Evolutionary conservation across 768 basidiomycete species (phyloP).

Genomic region (Dentipellis sp.): DNA sequence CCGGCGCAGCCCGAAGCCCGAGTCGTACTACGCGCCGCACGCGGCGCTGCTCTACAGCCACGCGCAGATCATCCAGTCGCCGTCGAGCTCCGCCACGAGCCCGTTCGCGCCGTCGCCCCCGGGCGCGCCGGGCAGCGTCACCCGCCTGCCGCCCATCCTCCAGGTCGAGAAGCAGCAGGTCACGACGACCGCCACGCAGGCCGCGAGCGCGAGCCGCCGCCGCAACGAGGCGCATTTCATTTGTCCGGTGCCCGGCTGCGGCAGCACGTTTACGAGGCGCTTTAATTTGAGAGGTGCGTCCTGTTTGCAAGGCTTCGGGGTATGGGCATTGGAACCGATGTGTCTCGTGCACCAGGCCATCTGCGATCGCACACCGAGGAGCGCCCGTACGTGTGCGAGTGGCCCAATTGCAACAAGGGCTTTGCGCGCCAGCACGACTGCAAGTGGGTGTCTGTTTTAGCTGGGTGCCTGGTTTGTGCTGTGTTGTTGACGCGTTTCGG

Average conservation of each 20-base stretch:
- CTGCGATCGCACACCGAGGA: constrained; percentile 93
- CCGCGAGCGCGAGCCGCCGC: constrained; percentile 81
- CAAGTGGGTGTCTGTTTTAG: constrained; percentile 57
- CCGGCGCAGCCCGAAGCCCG: constrained; percentile 21
- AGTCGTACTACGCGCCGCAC: constrained; percentile 31
- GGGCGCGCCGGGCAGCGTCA: constrained; percentile 20
- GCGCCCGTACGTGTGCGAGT: constrained; percentile 87
- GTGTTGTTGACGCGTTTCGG: constrained; percentile 3
- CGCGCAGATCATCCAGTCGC: constrained; percentile 10
- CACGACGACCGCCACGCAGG: constrained; percentile 88
- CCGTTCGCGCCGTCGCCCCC: constrained; percentile 7
- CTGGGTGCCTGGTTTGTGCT: neutral
- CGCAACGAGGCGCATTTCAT: constrained; percentile 88
- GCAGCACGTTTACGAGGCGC: constrained; percentile 55
- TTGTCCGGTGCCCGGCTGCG: constrained; percentile 29
- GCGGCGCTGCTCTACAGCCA: constrained; percentile 49
- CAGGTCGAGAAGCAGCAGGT: constrained; percentile 94
- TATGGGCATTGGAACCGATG: neutral
- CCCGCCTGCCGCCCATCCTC: constrained; percentile 72
- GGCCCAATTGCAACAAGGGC: constrained; percentile 90
- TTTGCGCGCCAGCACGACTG: constrained; percentile 96
- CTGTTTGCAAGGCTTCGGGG: neutral
- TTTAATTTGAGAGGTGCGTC: constrained; percentile 75
- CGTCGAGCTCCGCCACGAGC: constrained; percentile 12
- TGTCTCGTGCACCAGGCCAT: constrained; percentile 49